A percentile compares a stretch with the other conserved stretches of the same genome.
phyloP scores from a whole-genome alignment of 495 filamentous ascomycete species.

The Cladorrhinum samala region DNA sequence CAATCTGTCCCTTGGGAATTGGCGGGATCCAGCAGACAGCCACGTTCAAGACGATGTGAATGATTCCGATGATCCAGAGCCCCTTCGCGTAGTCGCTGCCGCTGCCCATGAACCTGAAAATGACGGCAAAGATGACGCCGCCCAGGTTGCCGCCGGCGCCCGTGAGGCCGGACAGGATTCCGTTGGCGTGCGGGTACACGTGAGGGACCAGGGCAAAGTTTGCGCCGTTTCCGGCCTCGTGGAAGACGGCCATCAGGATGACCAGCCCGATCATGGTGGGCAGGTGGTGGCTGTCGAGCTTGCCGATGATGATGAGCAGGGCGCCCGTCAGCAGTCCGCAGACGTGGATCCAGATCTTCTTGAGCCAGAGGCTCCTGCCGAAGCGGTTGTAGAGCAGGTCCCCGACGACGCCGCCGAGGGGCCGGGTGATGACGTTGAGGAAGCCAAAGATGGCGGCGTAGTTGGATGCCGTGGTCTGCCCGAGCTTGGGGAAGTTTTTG shows the following conservation, averaged over 20 bases:
- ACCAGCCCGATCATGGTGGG: constrained; percentile 72
- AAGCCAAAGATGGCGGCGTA: constrained; percentile 93
- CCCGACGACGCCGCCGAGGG: constrained; percentile 64
- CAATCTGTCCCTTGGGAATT: constrained; percentile 48
- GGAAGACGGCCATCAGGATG: constrained; percentile 67
- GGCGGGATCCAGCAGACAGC: constrained; percentile 64
- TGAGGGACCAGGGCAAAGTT: constrained; percentile 84
- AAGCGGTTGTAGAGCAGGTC: constrained; percentile 65
- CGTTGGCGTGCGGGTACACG: constrained; percentile 63
- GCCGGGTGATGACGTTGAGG: constrained; percentile 71
- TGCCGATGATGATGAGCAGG: constrained; percentile 66
- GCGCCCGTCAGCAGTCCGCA: constrained; percentile 58
- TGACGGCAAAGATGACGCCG: constrained; percentile 76
- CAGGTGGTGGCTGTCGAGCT: constrained; percentile 52
- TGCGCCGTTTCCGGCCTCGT: constrained; percentile 78
- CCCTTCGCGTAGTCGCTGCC: constrained; percentile 58
- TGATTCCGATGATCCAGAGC: constrained; percentile 73
- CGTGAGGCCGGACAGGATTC: constrained; percentile 67
- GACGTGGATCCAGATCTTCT: constrained; percentile 65
- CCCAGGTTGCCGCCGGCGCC: constrained; percentile 80
- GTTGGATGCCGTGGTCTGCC: constrained; percentile 63
- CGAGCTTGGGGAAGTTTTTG: constrained; percentile 66
- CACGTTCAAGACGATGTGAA: constrained; percentile 60
- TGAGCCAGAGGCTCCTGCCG: constrained; percentile 57
- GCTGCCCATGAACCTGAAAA: constrained; percentile 67